These are phyloP conservation scores for Phaseolus coccineus DNA, from an alignment of 331 rosid species.

Conservation along the genomic window DNA sequence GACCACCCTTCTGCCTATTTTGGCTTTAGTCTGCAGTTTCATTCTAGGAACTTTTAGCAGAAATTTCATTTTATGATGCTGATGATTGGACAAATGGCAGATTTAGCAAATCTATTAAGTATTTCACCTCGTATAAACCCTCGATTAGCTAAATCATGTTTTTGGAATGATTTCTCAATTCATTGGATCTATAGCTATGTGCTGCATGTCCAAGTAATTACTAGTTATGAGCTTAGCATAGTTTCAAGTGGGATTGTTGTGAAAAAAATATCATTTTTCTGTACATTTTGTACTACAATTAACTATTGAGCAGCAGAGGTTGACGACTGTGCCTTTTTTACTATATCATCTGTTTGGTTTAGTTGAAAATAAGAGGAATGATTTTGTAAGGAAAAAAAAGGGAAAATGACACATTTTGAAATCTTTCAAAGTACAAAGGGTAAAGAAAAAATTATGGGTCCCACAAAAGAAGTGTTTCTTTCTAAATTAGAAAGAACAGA, in stretches of 20 bases:
- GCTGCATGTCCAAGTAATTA: conserved; percentile 26
- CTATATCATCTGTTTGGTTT: too few species aligned
- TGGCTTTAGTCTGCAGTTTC: conserved; percentile 34
- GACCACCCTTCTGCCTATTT: conserved; percentile 19
- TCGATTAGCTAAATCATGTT: background rate
- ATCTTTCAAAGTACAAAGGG: too few species aligned
- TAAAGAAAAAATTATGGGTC: too few species aligned
- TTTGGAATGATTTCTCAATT: conserved; percentile 19
- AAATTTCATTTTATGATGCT: conserved; percentile 10
- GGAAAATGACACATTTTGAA: too few species aligned
- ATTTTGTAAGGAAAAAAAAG: too few species aligned
- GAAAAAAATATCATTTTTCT: conserved; percentile 15
- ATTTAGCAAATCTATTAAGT: conserved; percentile 12
- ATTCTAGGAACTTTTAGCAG: conserved; percentile 28
- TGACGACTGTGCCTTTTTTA: conserved; percentile 20
- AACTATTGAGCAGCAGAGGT: conserved; percentile 3
- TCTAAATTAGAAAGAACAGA: too few species aligned
- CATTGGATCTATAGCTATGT: conserved; percentile 6
- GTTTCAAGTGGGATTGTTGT: conserved; percentile 25
- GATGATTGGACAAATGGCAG: conserved; percentile 25
- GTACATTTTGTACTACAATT: background rate
- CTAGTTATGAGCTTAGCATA: background rate
- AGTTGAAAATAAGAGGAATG: too few species aligned
- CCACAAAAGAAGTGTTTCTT: too few species aligned
- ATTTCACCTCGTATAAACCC: background rate